Evolutionary conservation across 495 filamentous ascomycete genomes (phyloP), one percentile per base, ranked within the genome.

Genomic region (Rhypophila decipiens): DNA sequence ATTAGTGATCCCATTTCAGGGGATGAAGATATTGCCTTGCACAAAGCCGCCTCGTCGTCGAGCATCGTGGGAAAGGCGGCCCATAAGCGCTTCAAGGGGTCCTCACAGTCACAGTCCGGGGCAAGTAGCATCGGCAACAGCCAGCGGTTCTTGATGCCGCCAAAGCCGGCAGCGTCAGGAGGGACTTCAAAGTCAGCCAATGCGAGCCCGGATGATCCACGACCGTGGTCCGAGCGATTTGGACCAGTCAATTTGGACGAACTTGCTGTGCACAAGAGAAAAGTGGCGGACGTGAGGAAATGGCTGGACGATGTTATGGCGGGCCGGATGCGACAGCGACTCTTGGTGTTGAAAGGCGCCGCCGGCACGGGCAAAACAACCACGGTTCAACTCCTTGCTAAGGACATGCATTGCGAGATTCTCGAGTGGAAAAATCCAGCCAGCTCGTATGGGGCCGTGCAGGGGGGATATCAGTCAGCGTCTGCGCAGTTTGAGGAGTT

Each of bases 351-450:
- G 11, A 94, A 88, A 59, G 94, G 94, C 12, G 80, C 88, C n/a
- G 90, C 94, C 17, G 94, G 94, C 10, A 82, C 84, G 20, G 94
- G 90, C 7, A 99, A 99, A 65, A 96, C 91, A 1, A 86, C 89
- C 7, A 91, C 91, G 0, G 58, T 97, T 20, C 79, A 76, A 19
- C 70, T 89, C 5, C 72, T 99, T 33, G 83, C 90, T 2, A 75
- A 80, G 44, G 76, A 80, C 12, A 63, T 96, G 63, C 76, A 70
- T 2, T 83, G 85, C 46, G 77, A 90, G 18, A 64, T 96, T 10
- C 63, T 88, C 20, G 94, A 99, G 66, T 99, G 94, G 94, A 84
- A 79, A 53, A 96, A 91, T 65, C 93, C 91, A 0, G 68, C 69
- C 3, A 79, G 73, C 1, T 74, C 78, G 0, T 75, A 84, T 5